Evolutionary conservation across 805 yeast species (phyloP).

Genomic region (Teunomyces aglyptinius): DNA sequence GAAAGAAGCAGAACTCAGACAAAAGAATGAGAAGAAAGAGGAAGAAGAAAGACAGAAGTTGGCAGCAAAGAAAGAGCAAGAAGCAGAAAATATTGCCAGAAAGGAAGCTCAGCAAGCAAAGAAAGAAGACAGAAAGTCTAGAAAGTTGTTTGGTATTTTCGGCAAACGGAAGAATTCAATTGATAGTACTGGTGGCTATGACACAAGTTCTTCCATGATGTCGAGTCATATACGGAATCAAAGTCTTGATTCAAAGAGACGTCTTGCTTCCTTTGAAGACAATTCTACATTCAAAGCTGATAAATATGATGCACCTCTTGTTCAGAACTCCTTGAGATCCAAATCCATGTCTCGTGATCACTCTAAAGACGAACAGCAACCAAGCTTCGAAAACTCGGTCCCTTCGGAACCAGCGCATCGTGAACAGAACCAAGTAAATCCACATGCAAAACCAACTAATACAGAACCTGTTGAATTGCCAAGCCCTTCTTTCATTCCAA

Average conservation of each 20-base stretch:
- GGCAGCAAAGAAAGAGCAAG: conserved; percentile 10
- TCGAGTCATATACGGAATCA: conserved; percentile 1
- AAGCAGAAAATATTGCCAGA: conserved; percentile 10
- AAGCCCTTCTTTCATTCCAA: neutral
- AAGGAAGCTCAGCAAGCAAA: conserved; percentile 5
- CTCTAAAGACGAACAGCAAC: neutral
- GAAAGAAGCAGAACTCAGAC: conserved; percentile 14
- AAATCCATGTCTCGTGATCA: neutral
- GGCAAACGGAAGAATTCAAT: conserved; percentile 6
- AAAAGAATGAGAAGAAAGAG: conserved; percentile 11
- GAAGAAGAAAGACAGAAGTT: conserved; percentile 10
- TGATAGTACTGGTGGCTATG: neutral
- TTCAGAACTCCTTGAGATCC: neutral
- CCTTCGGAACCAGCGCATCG: neutral
- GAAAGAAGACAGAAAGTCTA: conserved; percentile 2
- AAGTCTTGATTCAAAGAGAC: neutral
- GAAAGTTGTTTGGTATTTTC: conserved; percentile 4
- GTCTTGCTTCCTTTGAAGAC: neutral
- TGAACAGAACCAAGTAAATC: neutral
- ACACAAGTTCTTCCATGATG: conserved; percentile 1
- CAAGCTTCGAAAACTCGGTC: neutral
- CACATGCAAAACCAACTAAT: neutral
- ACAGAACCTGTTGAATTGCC: neutral
- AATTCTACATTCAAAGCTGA: neutral
- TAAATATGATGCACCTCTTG: neutral